Evolutionary conservation across 2,329 filamentous ascomycete genomes (phyloP).

Genomic region (Pseudocercospora musae): DNA sequence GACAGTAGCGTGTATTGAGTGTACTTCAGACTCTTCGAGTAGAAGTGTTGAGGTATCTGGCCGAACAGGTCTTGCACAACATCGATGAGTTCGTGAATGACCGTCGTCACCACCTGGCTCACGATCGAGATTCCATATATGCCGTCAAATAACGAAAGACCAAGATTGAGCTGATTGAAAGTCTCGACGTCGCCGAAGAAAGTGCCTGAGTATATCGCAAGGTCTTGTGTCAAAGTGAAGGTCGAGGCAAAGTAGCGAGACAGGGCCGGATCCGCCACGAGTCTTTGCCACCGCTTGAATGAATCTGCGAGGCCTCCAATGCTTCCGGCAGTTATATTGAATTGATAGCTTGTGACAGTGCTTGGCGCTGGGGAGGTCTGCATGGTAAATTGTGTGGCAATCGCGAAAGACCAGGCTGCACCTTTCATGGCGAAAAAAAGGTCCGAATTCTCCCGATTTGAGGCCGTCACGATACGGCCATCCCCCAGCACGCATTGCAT

Average conservation of each 20-base stretch:
- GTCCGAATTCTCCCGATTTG: conserved; percentile 28
- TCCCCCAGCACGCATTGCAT: conserved; percentile 41
- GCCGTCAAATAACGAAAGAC: conserved; percentile 10
- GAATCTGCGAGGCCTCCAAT: conserved; percentile 17
- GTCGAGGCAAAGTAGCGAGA: conserved; percentile 20
- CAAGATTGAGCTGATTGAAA: conserved; percentile 19
- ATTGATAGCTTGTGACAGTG: conserved; percentile 20
- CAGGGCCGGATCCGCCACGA: conserved; percentile 18
- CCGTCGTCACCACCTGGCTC: conserved; percentile 13
- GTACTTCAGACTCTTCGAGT: conserved; percentile 21
- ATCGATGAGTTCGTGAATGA: conserved; percentile 11
- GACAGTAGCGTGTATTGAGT: conserved; percentile 12
- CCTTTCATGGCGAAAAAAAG: conserved; percentile 32
- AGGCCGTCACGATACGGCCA: conserved; percentile 39
- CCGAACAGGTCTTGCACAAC: conserved; percentile 15
- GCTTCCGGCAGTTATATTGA: conserved; percentile 19
- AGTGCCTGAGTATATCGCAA: conserved; percentile 19
- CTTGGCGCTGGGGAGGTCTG: conserved; percentile 27
- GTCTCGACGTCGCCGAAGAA: conserved; percentile 17
- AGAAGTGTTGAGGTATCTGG: conserved; percentile 23
- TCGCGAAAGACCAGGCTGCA: conserved; percentile 28
- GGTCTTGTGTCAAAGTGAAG: conserved; percentile 14
- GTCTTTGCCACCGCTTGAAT: conserved; percentile 22
- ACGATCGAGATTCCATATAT: conserved; percentile 12
- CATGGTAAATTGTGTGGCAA: conserved; percentile 29